Evolutionary conservation across 176 grass and related monocot genomes (phyloP).

Genomic region (Lolium multiflorum): DNA sequence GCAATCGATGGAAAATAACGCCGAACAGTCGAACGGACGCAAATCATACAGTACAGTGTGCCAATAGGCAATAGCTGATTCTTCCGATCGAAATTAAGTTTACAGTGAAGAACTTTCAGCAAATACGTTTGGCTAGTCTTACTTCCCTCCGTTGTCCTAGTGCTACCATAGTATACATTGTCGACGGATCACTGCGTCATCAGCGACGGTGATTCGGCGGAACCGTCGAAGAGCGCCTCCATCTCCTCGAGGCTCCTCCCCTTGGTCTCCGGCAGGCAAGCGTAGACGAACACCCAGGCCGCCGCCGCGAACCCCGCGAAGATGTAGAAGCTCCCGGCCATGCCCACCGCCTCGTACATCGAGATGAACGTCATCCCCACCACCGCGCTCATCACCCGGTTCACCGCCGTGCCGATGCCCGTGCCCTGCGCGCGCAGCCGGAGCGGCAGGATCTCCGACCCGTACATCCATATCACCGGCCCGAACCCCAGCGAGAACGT

Average conservation of each 20-base stretch:
- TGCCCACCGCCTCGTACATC: constrained; percentile 54
- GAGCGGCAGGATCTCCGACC: constrained; percentile 66
- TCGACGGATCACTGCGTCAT: neutral
- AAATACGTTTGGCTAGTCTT: neutral
- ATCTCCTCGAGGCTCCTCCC: constrained; percentile 77
- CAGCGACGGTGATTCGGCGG: neutral
- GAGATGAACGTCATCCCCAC: constrained; percentile 69
- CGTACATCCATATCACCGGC: constrained; percentile 63
- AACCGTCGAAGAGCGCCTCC: constrained; percentile 62
- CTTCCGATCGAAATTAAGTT: neutral
- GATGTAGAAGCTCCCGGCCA: constrained; percentile 69
- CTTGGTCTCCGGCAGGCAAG: constrained; percentile 69
- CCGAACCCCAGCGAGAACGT: constrained; percentile 68
- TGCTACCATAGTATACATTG: no score
- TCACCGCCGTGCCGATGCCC: constrained; percentile 52
- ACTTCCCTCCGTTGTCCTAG: neutral
- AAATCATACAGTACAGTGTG: no score
- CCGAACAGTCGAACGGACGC: no score
- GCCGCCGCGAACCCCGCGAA: constrained; percentile 41
- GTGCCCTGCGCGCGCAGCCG: constrained; percentile 59
- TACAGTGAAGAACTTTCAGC: neutral
- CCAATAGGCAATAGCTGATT: neutral
- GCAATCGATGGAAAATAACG: no score
- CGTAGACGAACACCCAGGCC: constrained; percentile 61
- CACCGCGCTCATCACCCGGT: constrained; percentile 61